A percentile compares a stretch with the other conserved stretches of the same genome.
Conservation (phyloP, 495 filamentous ascomycete species). For the Neurospora terricola region DNA sequence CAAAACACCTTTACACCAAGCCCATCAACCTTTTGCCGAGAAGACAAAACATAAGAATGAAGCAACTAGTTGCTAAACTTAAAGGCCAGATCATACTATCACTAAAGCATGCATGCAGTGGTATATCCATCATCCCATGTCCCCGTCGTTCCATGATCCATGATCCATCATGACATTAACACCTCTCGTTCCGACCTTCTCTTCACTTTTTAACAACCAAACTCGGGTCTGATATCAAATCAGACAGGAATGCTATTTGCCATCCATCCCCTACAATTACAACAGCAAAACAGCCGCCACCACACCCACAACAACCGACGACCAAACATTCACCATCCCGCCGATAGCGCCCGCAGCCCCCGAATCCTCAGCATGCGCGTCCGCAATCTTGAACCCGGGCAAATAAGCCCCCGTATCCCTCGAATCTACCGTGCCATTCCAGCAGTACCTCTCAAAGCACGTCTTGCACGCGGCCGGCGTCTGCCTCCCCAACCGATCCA, state of each 20-base stretch:
- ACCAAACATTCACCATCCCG: background rate
- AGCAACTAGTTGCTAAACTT: background rate
- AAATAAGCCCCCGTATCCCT: conserved; percentile 22
- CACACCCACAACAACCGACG: background rate
- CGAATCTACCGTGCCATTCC: conserved; percentile 60
- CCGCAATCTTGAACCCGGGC: conserved; percentile 21
- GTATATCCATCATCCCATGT: background rate
- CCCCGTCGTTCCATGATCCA: background rate
- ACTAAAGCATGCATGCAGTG: background rate
- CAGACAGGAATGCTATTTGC: background rate
- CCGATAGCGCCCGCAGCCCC: background rate
- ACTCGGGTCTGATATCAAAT: background rate
- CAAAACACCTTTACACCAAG: background rate
- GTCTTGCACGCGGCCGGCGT: conserved; percentile 57
- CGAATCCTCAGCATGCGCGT: conserved; percentile 3
- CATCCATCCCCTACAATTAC: background rate
- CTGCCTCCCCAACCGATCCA: conserved; percentile 52
- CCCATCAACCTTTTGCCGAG: background rate
- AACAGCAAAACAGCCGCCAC: conserved; percentile 1
- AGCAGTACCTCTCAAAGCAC: conserved; percentile 82
- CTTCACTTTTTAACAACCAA: background rate
- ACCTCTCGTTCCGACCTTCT: background rate
- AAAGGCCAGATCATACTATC: background rate
- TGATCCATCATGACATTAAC: background rate
- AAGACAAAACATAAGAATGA: background rate